Evolutionary conservation across 208 protist species (phyloP).

Genomic region (Tritrichomonas musculus): DNA sequence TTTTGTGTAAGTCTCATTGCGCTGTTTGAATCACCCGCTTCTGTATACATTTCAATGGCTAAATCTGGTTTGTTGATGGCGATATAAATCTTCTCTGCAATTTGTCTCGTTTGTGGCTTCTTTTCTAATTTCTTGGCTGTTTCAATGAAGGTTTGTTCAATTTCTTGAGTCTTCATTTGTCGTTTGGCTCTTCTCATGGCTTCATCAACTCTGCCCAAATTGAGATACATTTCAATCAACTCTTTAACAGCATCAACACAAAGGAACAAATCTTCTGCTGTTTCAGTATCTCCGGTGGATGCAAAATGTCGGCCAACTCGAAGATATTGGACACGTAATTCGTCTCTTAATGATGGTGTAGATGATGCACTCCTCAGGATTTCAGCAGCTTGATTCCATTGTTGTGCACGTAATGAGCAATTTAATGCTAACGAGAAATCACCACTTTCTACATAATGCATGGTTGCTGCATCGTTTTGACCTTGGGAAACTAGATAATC

Average conservation of each 20-base stretch:
- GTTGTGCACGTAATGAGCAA: background rate
- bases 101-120: background rate
- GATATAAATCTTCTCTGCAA: background rate
- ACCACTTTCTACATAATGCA: background rate
- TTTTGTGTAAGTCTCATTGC: background rate
- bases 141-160: background rate
- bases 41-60: background rate
- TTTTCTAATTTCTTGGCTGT: constrained; percentile 22
- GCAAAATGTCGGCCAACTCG: background rate
- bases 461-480: background rate
- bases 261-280: background rate
- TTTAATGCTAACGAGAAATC: background rate
- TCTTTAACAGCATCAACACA: background rate
- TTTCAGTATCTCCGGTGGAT: background rate
- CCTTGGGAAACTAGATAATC: background rate
- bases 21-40: background rate
- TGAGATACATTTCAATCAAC: background rate
- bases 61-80: background rate
- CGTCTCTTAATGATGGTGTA: background rate
- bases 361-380: background rate
- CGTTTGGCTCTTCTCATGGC: background rate
- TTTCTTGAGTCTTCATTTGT: background rate
- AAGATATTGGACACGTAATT: background rate
- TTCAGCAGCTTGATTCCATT: background rate
- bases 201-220: background rate